Percentiles rank a stretch among this genome's conserved stretches.
Conservation (phyloP, 345 rosid genomes). For the Aquilaria sinensis region DNA sequence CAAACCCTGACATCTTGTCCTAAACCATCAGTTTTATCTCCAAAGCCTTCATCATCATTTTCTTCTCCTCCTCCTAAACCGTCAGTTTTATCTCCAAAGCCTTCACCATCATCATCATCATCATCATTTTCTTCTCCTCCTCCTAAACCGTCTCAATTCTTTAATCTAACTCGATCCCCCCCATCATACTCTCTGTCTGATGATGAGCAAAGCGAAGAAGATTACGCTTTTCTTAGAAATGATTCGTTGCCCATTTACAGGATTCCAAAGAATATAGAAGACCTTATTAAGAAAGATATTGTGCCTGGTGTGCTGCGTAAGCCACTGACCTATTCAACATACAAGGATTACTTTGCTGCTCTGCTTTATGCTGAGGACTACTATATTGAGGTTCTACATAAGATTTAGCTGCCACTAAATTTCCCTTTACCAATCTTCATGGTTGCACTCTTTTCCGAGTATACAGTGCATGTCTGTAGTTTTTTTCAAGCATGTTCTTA, state of each 20-base stretch:
- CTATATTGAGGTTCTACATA: slow-evolving; percentile 24
- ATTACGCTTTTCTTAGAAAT: slow-evolving; percentile 6
- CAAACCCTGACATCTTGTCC: background rate
- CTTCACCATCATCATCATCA: slow-evolving; percentile 5
- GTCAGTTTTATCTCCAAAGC: too few species aligned
- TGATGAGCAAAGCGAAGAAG: background rate
- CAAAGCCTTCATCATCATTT: background rate
- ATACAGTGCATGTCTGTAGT: too few species aligned
- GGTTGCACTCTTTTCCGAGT: too few species aligned
- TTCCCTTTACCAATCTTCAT: too few species aligned
- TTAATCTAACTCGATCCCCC: slow-evolving; percentile 14
- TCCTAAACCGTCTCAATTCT: background rate
- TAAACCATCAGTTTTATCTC: background rate
- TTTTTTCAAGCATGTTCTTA: too few species aligned
- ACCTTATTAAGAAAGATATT: slow-evolving; percentile 15
- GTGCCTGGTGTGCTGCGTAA: slow-evolving; percentile 20
- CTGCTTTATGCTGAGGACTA: slow-evolving; percentile 36
- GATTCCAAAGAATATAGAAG: slow-evolving; percentile 22
- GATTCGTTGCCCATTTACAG: slow-evolving; percentile 15
- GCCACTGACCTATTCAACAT: slow-evolving; percentile 17
- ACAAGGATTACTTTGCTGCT: slow-evolving; percentile 25
- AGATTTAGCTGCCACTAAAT: too few species aligned
- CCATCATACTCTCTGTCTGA: background rate
- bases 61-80: too few species aligned
- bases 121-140: background rate